These are phyloP conservation scores for Tremella mesenterica DNA, from an alignment of 768 basidiomycete genomes.

Conservation along the genomic window DNA sequence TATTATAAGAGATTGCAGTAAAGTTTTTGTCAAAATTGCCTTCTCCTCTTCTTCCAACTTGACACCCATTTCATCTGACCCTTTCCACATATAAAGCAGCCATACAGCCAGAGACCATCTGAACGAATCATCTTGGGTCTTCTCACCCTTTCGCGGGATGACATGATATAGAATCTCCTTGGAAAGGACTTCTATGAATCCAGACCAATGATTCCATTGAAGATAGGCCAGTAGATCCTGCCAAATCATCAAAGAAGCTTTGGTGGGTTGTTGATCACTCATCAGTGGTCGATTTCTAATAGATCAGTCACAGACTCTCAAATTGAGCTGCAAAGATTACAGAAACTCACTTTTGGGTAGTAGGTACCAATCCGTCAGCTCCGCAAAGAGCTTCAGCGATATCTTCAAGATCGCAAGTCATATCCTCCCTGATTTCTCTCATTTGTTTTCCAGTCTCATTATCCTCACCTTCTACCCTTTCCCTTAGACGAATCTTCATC, in stretches of 20 bases:
- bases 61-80: too few relatives aligned
- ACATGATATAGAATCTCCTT: slow-evolving; percentile 10
- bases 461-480: slow-evolving; percentile 30
- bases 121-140: slow-evolving; percentile 7
- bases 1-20: too few relatives aligned
- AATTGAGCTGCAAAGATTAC: background rate
- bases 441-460: slow-evolving; percentile 41
- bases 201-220: slow-evolving; percentile 1
- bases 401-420: slow-evolving; percentile 55
- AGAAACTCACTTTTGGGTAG: slow-evolving; percentile 66
- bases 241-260: slow-evolving; percentile 33
- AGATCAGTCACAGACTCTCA: background rate
- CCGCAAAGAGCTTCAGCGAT: slow-evolving; percentile 62
- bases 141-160: background rate
- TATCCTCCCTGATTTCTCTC: slow-evolving; percentile 39
- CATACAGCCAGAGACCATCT: slow-evolving; percentile 18
- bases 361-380: slow-evolving; percentile 67
- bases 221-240: slow-evolving; percentile 26
- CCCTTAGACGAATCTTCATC: slow-evolving; percentile 57
- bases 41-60: too few relatives aligned
- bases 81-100: slow-evolving; percentile 19
- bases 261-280: slow-evolving; percentile 10
- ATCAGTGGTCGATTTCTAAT: slow-evolving; percentile 28
- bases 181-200: slow-evolving; percentile 8
- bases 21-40: too few relatives aligned